Evolutionary conservation across 2,329 filamentous ascomycete species (phyloP), one percentile per base, ranked within the genome.

Genomic region (Paramyrothecium roridum): DNA sequence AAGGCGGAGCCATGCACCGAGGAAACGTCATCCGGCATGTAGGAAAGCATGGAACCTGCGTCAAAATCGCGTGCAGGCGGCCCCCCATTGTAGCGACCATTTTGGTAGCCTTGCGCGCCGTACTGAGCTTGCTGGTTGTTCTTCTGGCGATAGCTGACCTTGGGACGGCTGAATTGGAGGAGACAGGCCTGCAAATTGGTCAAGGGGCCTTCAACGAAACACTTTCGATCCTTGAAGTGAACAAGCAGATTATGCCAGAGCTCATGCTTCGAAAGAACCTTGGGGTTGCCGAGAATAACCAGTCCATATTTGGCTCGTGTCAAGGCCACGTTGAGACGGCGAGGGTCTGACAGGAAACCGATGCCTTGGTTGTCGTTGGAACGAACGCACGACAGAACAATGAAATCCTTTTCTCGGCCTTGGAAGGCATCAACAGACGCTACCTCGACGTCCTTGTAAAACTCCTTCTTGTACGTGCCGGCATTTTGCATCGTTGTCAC

Each of bases 281-380:
- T 98, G 33, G 95, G 95, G 68, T 99, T 99, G 60, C 95, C 95
- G 10, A 99, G 86, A 67, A 99, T 97, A 57, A 97, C 95, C 33
- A 98, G 80, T 56, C 95, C 95, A 67, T 93, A 99, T 75, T 97
- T 98, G 59, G 95, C 95, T 78, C 95, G 91, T 52, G 95, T 99
- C 62, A 99, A 82, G 43, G 93, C 95, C 21, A 99, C 95, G 69
- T 99, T 99, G 66, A 99, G 86, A 80, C 95, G 93, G 62, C 95
- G 91, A 52, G 95, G 95, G 65, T 99, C 95, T 57, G 93, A 98
- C 79, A 99, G 80, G 84, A 99, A 99, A 76, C 95, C 95, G 65
- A 99, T 99, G 62, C 95, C 95, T 72, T 99, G 95, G 71, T 98
- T 96, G 66, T 99, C 95, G 70, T 99, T 99, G 70, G 93, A 98